Evolutionary conservation across 179 eudicot species (phyloP).

Genomic region (Sideroxylon spinosum): DNA sequence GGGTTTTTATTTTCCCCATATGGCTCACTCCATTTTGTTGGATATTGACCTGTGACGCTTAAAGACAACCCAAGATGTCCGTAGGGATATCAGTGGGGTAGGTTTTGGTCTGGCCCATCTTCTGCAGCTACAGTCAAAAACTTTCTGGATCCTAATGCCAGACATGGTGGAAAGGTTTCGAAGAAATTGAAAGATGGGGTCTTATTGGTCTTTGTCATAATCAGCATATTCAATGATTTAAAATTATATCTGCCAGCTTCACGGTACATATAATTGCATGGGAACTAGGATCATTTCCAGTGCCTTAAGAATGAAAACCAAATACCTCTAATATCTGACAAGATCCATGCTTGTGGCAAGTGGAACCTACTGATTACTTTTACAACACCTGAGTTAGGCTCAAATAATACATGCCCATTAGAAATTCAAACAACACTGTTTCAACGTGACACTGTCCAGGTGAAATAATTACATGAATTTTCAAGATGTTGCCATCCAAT

Average conservation of each 20-base stretch:
- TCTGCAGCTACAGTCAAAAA: neutral
- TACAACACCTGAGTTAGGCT: neutral
- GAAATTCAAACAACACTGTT: too few species aligned
- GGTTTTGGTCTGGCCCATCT: neutral
- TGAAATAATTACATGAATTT: too few species aligned
- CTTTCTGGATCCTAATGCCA: neutral
- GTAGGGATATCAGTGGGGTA: too few species aligned
- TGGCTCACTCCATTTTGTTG: neutral
- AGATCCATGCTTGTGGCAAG: neutral
- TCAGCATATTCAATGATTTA: neutral
- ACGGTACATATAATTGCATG: neutral
- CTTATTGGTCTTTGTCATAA: neutral
- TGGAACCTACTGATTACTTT: neutral
- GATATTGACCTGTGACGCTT: neutral
- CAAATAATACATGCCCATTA: neutral
- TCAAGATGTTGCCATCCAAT: too few species aligned
- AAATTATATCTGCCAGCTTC: neutral
- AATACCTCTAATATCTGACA: neutral
- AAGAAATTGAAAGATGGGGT: conserved; percentile 4
- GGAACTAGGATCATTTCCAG: neutral
- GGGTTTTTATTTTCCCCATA: neutral
- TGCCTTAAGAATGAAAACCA: neutral
- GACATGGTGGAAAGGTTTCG: neutral
- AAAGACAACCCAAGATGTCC: neutral
- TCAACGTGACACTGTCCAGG: too few species aligned